A percentile compares a stretch with the other conserved stretches of the same genome.
Evolutionary conservation across 768 basidiomycete genomes (phyloP).

Genomic region (Russula sp.): DNA sequence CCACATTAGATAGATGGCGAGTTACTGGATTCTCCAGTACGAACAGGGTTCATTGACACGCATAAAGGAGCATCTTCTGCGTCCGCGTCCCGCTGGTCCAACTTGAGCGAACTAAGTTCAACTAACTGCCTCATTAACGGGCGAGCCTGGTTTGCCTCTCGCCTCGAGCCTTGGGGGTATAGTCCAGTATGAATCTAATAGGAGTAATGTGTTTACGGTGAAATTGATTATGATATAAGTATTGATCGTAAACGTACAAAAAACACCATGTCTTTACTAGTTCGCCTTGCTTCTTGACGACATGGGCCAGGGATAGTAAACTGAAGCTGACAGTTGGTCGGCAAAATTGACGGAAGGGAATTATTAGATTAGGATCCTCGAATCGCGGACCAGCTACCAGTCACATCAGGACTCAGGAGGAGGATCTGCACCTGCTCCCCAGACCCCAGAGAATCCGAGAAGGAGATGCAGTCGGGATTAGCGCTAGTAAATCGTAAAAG

Average conservation of each 20-base stretch:
- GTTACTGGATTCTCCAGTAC: slow-evolving; percentile 59
- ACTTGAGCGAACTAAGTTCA: slow-evolving; percentile 62
- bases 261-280: slow-evolving; percentile 92
- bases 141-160: slow-evolving; percentile 58
- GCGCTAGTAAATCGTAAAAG: slow-evolving; percentile 81
- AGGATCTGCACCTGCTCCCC: slow-evolving; percentile 32
- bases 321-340: slow-evolving; percentile 36
- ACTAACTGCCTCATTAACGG: slow-evolving; percentile 76
- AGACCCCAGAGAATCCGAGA: slow-evolving; percentile 65
- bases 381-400: slow-evolving; percentile 61
- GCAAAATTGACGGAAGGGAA: slow-evolving; percentile 30
- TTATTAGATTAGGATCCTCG: no score
- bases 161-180: slow-evolving; percentile 63
- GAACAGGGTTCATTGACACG: slow-evolving; percentile 71
- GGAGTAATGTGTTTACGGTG: slow-evolving; percentile 28
- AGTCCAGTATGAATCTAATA: slow-evolving; percentile 82
- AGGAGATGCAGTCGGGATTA: slow-evolving; percentile 64
- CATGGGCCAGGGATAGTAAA: slow-evolving; percentile 34
- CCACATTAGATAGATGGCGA: slow-evolving; percentile 55
- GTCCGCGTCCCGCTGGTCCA: slow-evolving; percentile 44
- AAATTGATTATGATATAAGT: slow-evolving; percentile 21
- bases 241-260: slow-evolving; percentile 55
- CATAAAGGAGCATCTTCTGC: slow-evolving; percentile 57
- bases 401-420: slow-evolving; percentile 41
- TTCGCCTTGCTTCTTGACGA: slow-evolving; percentile 53